Percentiles rank a stretch among this genome's conserved stretches.
Conservation (phyloP, 169 alveolate genomes). For the Theileria parva region DNA sequence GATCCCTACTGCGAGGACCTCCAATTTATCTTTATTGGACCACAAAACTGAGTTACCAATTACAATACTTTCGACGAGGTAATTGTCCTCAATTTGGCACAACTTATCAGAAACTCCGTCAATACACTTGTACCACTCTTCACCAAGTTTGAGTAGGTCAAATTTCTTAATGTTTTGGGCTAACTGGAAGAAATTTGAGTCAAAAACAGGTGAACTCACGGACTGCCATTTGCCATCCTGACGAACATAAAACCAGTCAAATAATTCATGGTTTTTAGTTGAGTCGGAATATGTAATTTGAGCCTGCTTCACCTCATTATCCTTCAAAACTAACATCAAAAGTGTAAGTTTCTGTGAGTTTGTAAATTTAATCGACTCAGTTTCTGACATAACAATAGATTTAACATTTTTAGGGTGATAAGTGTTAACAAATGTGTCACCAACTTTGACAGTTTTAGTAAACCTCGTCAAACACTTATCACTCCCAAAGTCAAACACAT, state of each 20-base stretch:
- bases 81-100: conserved; percentile 3
- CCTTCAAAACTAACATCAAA: not conserved
- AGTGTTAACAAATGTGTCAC: not conserved
- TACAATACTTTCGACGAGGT: not conserved
- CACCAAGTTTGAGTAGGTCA: not conserved
- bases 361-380: not conserved
- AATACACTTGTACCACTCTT: not conserved
- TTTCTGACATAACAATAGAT: not conserved
- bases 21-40: not conserved
- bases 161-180: not conserved
- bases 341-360: not conserved
- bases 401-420: not conserved
- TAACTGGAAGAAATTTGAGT: not conserved
- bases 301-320: not conserved
- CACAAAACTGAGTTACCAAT: not conserved
- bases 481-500: not conserved
- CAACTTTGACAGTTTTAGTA: not conserved
- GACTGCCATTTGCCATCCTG: not conserved
- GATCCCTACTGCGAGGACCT: not conserved
- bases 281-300: not conserved
- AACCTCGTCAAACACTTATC: conserved; percentile 2
- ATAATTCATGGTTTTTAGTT: not conserved
- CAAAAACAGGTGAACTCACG: not conserved
- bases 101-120: not conserved
- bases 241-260: not conserved